Evolutionary conservation across 805 yeast genomes (phyloP).

Genomic region (Metschnikowia arizonensis): DNA sequence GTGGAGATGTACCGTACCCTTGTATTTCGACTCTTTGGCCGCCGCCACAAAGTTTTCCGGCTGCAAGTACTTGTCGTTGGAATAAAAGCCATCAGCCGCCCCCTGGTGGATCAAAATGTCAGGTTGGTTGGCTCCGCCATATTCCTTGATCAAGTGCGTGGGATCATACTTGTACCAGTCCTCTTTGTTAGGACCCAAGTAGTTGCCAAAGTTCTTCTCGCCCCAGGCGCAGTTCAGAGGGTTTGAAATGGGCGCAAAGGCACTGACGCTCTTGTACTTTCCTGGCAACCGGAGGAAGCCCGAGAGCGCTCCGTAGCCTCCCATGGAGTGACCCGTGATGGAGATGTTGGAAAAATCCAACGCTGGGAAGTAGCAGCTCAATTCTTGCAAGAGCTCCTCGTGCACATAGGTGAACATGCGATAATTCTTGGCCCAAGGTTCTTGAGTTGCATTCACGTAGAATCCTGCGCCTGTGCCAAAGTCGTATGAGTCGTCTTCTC

Average conservation of each 20-base stretch:
- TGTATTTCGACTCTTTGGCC: conserved; percentile 53
- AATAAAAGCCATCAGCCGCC: conserved; percentile 67
- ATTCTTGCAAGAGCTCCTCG: conserved; percentile 58
- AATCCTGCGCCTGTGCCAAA: conserved; percentile 96
- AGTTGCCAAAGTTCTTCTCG: conserved; percentile 71
- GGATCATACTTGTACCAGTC: conserved; percentile 83
- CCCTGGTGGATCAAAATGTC: conserved; percentile 82
- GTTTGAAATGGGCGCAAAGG: conserved; percentile 86
- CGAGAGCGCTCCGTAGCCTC: conserved; percentile 89
- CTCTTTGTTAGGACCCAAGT: conserved; percentile 59
- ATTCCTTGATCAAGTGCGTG: conserved; percentile 60
- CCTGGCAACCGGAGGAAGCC: conserved; percentile 64
- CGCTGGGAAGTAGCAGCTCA: conserved; percentile 39
- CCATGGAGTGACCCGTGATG: conserved; percentile 98
- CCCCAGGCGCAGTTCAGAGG: conserved; percentile 87
- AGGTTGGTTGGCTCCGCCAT: conserved; percentile 49
- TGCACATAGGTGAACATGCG: conserved; percentile 83
- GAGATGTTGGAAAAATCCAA: conserved; percentile 66
- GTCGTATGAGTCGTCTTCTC: conserved; percentile 83
- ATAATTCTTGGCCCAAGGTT: conserved; percentile 69
- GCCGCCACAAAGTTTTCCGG: conserved; percentile 70
- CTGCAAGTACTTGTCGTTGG: conserved; percentile 56
- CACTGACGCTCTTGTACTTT: conserved; percentile 72
- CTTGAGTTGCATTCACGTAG: conserved; percentile 77
- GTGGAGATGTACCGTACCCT: conserved; percentile 55